phyloP scores from a whole-genome alignment of 257 asterid species.

The Catharanthus roseus region DNA sequence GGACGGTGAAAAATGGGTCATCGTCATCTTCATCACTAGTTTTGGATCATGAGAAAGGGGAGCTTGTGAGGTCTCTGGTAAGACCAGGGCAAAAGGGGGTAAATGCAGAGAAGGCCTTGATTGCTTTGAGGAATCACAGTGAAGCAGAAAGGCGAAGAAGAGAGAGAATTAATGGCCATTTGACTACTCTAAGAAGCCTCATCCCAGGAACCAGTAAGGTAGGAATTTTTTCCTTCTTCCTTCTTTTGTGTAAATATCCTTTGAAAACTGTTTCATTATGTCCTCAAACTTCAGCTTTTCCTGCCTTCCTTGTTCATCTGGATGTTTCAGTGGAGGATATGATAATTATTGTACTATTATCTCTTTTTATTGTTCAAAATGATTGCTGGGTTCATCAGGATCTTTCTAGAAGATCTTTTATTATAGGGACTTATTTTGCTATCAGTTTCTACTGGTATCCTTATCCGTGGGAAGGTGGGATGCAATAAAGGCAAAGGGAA shows the following conservation, averaged over 20 bases:
- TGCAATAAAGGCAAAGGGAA: not conserved
- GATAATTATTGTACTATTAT: not conserved
- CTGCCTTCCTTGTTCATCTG: not conserved
- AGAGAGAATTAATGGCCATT: constrained; percentile 72
- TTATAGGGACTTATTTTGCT: not conserved
- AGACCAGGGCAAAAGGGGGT: constrained; percentile 44
- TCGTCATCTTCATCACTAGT: constrained; percentile 41
- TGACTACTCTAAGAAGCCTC: constrained; percentile 61
- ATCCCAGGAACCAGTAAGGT: constrained; percentile 77
- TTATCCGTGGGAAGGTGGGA: not conserved
- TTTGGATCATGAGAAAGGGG: constrained; percentile 56
- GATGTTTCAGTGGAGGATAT: not conserved
- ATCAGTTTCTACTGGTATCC: not conserved
- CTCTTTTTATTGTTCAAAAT: not conserved
- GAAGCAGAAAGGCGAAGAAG: constrained; percentile 79
- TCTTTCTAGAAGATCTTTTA: not conserved
- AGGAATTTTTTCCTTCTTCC: not conserved
- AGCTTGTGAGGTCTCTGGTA: constrained; percentile 48
- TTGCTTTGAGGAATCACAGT: constrained; percentile 78
- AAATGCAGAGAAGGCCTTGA: constrained; percentile 61
- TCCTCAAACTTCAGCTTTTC: not conserved
- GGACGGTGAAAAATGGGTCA: constrained; percentile 32
- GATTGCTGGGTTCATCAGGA: not conserved
- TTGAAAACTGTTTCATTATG: not conserved
- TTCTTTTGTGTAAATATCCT: not conserved